Conservation (phyloP, 2,329 filamentous ascomycete species). For the Sodiomyces alkalinus region DNA sequence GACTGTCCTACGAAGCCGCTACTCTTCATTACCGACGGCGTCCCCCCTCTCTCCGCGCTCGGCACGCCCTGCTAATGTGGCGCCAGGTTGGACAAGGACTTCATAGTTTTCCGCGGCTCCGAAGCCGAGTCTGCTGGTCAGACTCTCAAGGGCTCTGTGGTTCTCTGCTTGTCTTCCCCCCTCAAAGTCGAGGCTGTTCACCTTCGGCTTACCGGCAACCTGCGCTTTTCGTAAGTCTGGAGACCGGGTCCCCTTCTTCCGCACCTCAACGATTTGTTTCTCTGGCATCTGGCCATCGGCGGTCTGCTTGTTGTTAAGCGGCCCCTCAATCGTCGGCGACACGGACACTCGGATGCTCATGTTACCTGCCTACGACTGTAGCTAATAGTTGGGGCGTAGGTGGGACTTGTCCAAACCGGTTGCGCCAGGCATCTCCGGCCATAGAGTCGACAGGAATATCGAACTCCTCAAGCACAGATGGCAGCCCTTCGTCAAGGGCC, state of each 20-base stretch:
- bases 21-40: slow-evolving; percentile 3
- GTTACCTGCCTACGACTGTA: too few species aligned
- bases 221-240: slow-evolving; percentile 51
- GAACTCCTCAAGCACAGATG: slow-evolving; percentile 55
- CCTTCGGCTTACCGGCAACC: slow-evolving; percentile 54
- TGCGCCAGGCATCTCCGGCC: slow-evolving; percentile 41
- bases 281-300: too few species aligned
- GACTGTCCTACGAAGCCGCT: slow-evolving; percentile 1
- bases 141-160: slow-evolving; percentile 55
- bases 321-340: too few species aligned
- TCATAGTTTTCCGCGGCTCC: slow-evolving; percentile 62
- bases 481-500: slow-evolving; percentile 46
- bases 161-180: slow-evolving; percentile 55
- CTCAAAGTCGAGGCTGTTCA: slow-evolving; percentile 60
- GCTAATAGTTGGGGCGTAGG: too few species aligned
- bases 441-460: slow-evolving; percentile 41
- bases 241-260: too few species aligned
- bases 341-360: too few species aligned
- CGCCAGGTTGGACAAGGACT: slow-evolving; percentile 57
- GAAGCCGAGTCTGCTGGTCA: slow-evolving; percentile 65
- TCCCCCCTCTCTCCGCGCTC: too few species aligned
- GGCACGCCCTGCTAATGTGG: slow-evolving; percentile 2
- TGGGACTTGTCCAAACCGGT: slow-evolving; percentile 38
- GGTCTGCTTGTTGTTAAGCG: too few species aligned
- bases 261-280: too few species aligned